Base-by-base conservation (phyloP, 495 filamentous ascomycete genomes). In the Tuber magnatum region DNA sequence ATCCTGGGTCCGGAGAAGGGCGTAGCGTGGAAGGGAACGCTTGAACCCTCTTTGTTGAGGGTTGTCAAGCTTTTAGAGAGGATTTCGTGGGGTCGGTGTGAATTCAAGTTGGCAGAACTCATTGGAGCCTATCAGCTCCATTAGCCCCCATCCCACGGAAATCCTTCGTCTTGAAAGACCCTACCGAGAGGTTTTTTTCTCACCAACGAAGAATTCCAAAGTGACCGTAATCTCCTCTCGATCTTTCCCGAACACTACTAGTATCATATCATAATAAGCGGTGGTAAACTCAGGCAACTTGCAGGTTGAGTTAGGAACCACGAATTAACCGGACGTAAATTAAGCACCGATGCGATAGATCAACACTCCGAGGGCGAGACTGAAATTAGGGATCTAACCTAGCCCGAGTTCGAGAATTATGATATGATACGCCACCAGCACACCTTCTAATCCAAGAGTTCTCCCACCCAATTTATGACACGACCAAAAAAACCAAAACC, bases 61-160 rank as follows among this genome's bases (percentile, higher is more conserved):
- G 14, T 43, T 43, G 42, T 9, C 42, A 9, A 7, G 6, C 7
- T 48, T 9, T 24, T 24, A 16, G 43, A 6, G 43, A 46, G 48
- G 1, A 56, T 28, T 56, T 56, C 24, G n/a, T 12, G 2, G 9
- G 8, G 8, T 4, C 24, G 3, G 48, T 9, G 22, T 7, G 48
- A 51, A 51, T n/a, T 9, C 48, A 24, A 24, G 22, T n/a, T 9
- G 6, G 6, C 3, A n/a, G 22, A 22, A 51, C n/a, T n/a, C 48
- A n/a, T 51, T n/a, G 7, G 48, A 51, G 0, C 6, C 0, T 0
- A 2, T n/a, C 10, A 56, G 9, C 3, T 1, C 24, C n/a, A n/a
- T n/a, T n/a, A n/a, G n/a, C n/a, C n/a, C 8, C 22, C 8, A 9
- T 51, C 9, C 1, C 22, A 10, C 48, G n/a, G 6, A 24, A 6